phyloP scores from a whole-genome alignment of 352 stramenopile genomes.

The Globisporangium spinosum region DNA sequence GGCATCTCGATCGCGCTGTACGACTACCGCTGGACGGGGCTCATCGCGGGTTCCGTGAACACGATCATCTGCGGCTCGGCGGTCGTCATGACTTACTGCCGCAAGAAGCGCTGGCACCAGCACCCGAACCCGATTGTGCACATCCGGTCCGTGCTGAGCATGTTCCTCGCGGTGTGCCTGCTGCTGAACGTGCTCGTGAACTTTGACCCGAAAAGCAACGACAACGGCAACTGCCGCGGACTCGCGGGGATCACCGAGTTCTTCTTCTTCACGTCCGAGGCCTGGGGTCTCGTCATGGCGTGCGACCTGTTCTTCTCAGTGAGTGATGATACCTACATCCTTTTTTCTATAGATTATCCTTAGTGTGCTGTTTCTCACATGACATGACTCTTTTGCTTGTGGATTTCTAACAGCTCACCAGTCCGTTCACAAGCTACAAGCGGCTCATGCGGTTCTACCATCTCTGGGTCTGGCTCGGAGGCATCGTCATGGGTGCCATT shows the following conservation, averaged over 20 bases:
- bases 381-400: background rate
- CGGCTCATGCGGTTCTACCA: conserved; percentile 88
- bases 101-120: conserved; percentile 88
- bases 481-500: conserved; percentile 78
- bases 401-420: conserved; percentile 49
- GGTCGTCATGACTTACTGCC: conserved; percentile 83
- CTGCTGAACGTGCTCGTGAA: conserved; percentile 81
- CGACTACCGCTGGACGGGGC: conserved; percentile 83
- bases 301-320: conserved; percentile 85
- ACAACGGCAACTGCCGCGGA: conserved; percentile 46
- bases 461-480: conserved; percentile 78
- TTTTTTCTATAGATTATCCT: background rate
- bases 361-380: conserved; percentile 1
- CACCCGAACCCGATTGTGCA: conserved; percentile 89
- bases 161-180: conserved; percentile 82
- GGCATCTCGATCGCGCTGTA: conserved; percentile 85
- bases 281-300: conserved; percentile 86
- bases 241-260: conserved; percentile 86
- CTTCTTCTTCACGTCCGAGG: conserved; percentile 87
- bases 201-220: conserved; percentile 56
- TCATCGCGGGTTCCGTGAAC: conserved; percentile 86
- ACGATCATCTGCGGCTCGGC: conserved; percentile 85
- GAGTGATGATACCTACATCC: background rate
- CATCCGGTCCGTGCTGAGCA: conserved; percentile 77
- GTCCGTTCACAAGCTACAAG: conserved; percentile 89